phyloP scores from a whole-genome alignment of 2,329 filamentous ascomycete species.

The Colletotrichum musae region DNA sequence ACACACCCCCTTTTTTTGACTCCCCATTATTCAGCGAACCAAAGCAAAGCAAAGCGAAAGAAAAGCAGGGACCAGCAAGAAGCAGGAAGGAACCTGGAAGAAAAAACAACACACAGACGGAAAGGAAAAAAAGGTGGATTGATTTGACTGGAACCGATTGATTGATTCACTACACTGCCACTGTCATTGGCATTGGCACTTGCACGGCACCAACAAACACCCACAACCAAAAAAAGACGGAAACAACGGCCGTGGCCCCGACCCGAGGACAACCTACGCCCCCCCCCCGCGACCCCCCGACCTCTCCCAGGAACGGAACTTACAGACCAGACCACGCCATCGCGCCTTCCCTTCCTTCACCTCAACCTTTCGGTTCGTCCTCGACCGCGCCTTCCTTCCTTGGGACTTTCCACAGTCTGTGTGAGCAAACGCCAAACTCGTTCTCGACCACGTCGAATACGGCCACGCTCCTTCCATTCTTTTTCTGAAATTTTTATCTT shows the following conservation, averaged over 20 bases:
- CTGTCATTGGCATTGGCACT: conserved; percentile 17
- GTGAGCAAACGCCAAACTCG: conserved; percentile 3
- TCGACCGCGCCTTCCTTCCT: conserved; percentile 18
- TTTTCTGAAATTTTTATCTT: background rate
- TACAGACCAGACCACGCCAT: conserved; percentile 3
- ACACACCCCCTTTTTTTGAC: background rate
- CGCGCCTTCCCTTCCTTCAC: conserved; percentile 12
- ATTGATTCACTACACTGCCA: conserved; percentile 9
- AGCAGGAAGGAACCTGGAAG: background rate
- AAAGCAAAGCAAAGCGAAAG: background rate
- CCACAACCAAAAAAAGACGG: conserved; percentile 15
- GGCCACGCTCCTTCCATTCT: conserved; percentile 34
- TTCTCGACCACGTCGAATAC: conserved; percentile 13
- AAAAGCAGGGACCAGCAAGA: background rate
- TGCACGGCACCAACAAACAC: background rate
- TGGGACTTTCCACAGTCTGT: conserved; percentile 11
- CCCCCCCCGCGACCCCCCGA: conserved; percentile 3
- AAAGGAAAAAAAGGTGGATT: background rate
- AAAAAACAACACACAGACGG: background rate
- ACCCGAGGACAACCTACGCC: conserved; percentile 7
- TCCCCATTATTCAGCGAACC: background rate
- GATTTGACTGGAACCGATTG: background rate
- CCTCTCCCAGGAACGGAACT: conserved; percentile 36
- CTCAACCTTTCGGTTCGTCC: background rate
- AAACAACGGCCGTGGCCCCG: conserved; percentile 35